Evolutionary conservation across 2,329 filamentous ascomycete genomes (phyloP), one percentile per base, ranked within the genome.

Genomic region (Exophiala alcalophila): DNA sequence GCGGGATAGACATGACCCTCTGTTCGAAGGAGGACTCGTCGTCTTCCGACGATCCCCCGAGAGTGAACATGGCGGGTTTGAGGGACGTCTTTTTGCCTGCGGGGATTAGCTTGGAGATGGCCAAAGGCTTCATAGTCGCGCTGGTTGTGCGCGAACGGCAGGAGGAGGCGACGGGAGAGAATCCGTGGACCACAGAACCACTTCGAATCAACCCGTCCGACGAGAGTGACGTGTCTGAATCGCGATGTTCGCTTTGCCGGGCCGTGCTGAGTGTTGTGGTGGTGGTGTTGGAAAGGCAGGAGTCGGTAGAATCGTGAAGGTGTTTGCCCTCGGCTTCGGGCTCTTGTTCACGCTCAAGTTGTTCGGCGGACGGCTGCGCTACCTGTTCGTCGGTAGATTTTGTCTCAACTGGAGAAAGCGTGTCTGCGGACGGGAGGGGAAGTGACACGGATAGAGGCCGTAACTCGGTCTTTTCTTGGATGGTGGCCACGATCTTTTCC

Each of bases 401-500:
- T 6, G 65, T 58, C 10, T 61, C 56, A 20, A 64, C 59, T 16
- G 65, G 49, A 40, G 67, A 59, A n/a, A n/a, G n/a, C n/a, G n/a
- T n/a, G n/a, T n/a, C n/a, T n/a, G n/a, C n/a, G n/a, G n/a, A n/a
- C n/a, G n/a, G n/a, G 58, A 67, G 54, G 57, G 64, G 49, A 61
- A 71, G 42, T 65, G 64, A 36, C 19, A 71, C 64, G 34, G 74
- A 68, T 25, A 80, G 64, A 4, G 78, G 77, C 58, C 78, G 72
- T 15, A 91, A 72, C 31, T 76, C 76, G 64, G 81, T 81, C 66
- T 86, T 88, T 66, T 92, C 84, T 65, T 94, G 86, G 61, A 96
- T 96, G 26, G 84, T 88, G 43, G 86, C 80, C 28, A 96, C 87
- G 78, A 97, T 94, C 70, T 94, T 94, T 66, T 95, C 88, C 20